phyloP scores from a whole-genome alignment of 805 yeast genomes.

The Barnettozyma pratensis region DNA sequence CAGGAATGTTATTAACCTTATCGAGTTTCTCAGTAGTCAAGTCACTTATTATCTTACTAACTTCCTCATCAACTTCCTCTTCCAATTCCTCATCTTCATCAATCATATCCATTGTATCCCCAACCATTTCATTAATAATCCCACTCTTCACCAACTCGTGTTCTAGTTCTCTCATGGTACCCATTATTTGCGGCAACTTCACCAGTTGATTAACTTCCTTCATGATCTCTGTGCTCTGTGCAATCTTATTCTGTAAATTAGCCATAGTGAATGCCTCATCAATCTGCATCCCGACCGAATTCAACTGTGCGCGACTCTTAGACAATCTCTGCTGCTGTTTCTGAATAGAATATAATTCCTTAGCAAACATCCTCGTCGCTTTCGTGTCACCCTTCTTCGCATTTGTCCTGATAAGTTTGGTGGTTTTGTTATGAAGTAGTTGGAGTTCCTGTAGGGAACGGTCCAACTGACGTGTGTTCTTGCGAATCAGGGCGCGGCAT shows the following conservation, averaged over 20 bases:
- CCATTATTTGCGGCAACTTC: conserved; percentile 70
- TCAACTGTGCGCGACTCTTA: conserved; percentile 79
- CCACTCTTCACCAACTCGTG: conserved; percentile 84
- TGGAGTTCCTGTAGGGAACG: conserved; percentile 53
- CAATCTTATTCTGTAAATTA: conserved; percentile 77
- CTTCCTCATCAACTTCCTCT: conserved; percentile 61
- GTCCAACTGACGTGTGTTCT: conserved; percentile 81
- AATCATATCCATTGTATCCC: conserved; percentile 73
- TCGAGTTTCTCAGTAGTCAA: conserved; percentile 38
- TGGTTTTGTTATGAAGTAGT: conserved; percentile 72
- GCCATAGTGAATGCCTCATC: conserved; percentile 88
- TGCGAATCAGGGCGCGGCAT: conserved; percentile 74
- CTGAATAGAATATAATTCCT: conserved; percentile 68
- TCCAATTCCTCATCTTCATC: conserved; percentile 62
- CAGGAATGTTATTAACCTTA: conserved; percentile 33
- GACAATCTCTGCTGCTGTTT: conserved; percentile 71
- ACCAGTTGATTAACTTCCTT: conserved; percentile 79
- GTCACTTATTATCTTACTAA: conserved; percentile 53
- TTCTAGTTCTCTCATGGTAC: conserved; percentile 80
- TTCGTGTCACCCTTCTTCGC: conserved; percentile 74
- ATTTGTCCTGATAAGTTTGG: conserved; percentile 63
- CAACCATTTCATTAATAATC: conserved; percentile 91
- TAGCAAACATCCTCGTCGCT: conserved; percentile 74
- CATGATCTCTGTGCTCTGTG: conserved; percentile 76
- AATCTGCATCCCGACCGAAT: conserved; percentile 81